Evolutionary conservation across 1,139 yeast genomes (phyloP).

Genomic region (Suhomyces panamericanus): DNA sequence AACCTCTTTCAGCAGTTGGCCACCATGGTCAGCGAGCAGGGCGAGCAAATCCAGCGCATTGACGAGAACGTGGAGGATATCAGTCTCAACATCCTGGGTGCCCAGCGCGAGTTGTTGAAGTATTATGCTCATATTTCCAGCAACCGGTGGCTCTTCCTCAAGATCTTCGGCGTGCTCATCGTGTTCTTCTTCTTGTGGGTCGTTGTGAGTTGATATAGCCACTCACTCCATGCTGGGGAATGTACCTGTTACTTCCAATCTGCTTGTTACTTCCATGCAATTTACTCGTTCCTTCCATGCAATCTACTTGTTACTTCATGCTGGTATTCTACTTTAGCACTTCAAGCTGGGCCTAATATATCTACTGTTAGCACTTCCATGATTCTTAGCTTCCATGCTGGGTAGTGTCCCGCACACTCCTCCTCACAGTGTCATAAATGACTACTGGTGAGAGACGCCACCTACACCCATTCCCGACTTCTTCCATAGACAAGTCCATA

Average conservation of each 20-base stretch:
- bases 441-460: slow-evolving; percentile 2
- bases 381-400: background rate
- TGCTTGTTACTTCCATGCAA: too few species aligned
- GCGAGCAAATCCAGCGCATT: slow-evolving; percentile 92
- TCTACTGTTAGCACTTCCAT: too few species aligned
- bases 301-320: too few species aligned
- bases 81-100: slow-evolving; percentile 83
- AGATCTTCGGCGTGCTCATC: slow-evolving; percentile 84
- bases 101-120: slow-evolving; percentile 89
- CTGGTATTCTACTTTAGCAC: too few species aligned
- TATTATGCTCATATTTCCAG: slow-evolving; percentile 86
- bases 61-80: slow-evolving; percentile 96
- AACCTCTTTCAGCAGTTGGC: slow-evolving; percentile 92
- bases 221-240: slow-evolving; percentile 1
- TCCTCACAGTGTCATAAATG: slow-evolving; percentile 3
- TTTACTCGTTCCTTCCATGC: too few species aligned
- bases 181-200: slow-evolving; percentile 80
- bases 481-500: slow-evolving; percentile 6
- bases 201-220: slow-evolving; percentile 53
- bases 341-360: too few species aligned
- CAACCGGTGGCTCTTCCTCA: slow-evolving; percentile 89
- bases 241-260: too few species aligned
- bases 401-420: slow-evolving; percentile 8
- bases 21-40: slow-evolving; percentile 97
- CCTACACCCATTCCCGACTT: background rate